Base-by-base conservation (phyloP, 2,329 filamentous ascomycete species). In the Aspergillus quadricinctus region DNA sequence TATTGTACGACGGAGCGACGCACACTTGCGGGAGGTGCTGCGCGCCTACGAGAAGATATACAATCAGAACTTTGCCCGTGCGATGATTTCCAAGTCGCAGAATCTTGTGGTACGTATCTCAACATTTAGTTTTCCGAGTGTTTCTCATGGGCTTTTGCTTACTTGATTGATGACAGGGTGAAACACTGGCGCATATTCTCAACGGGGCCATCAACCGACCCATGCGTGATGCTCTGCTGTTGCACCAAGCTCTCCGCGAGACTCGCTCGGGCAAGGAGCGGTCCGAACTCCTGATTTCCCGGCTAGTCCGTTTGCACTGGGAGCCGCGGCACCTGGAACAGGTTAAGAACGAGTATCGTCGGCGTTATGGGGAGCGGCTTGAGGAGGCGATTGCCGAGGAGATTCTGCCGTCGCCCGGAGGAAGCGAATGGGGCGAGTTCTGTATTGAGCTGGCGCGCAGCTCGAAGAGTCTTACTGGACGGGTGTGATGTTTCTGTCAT, bases 121-220 rank as follows among this genome's bases (percentile, higher is more conserved):
- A 10, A 52, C 35, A 37, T n/a, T 29, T 40, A 48, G 50, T 40
- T 28, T 35, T 50, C 48, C 40, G 49, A 21, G 21, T 35, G 17
- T 41, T 17, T 7, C 11, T 19, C 37, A 25, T 41, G 29, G 49
- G 25, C 21, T 31, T 21, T 48, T 43, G 40, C 4, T 28, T 17
- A n/a, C 11, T 57, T 59, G 58, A 60, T 35, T 48, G 49, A 66
- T 35, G 54, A 7, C 64, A 97, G 92, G 94, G 94, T 61, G 94
- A 99, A 77, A 86, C 96, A 21, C 85, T 97, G 40, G 90, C 92
- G 0, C 94, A 97, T 74, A 90, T 97, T 65, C 87, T 99, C 68
- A 97, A 97, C 76, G 94, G 94, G 67, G 87, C 96, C 56, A 96
- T 97, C 78, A 97, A 97, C 77, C 89, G 89, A 57, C 92, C 94